Conservation (phyloP, 257 asterid species). For the Nicotiana benthamiana region DNA sequence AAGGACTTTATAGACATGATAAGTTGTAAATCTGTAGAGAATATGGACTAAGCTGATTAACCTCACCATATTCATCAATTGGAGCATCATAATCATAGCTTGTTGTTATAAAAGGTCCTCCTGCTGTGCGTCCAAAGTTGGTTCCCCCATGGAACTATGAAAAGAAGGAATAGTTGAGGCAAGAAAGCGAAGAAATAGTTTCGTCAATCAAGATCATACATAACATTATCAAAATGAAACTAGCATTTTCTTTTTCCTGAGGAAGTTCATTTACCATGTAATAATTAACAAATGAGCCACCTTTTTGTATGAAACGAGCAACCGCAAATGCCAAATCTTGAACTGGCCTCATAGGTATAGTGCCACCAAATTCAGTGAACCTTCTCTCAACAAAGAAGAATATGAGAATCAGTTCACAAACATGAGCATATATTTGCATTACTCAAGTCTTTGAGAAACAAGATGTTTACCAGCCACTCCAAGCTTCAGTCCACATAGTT, state of each 20-base stretch:
- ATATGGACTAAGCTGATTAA: background rate
- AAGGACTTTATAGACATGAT: background rate
- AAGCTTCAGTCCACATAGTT: conserved; percentile 65
- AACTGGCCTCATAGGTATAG: conserved; percentile 49
- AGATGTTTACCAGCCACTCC: conserved; percentile 60
- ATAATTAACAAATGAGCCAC: conserved; percentile 58
- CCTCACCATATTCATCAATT: conserved; percentile 59
- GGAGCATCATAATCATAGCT: conserved; percentile 80
- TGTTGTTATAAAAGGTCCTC: conserved; percentile 65
- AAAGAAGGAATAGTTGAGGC: background rate
- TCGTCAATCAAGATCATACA: background rate
- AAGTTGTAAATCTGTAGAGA: background rate
- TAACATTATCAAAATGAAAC: background rate
- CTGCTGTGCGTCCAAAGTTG: conserved; percentile 69
- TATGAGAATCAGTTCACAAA: background rate
- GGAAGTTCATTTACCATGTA: conserved; percentile 47
- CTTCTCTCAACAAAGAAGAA: conserved; percentile 18
- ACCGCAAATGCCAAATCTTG: conserved; percentile 74
- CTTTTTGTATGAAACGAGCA: conserved; percentile 50
- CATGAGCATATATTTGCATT: background rate
- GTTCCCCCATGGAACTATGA: conserved; percentile 72
- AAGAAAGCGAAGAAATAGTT: no score
- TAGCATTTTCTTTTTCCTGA: background rate
- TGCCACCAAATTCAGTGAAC: conserved; percentile 61
- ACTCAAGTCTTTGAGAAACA: background rate